A percentile compares a stretch with the other conserved stretches of the same genome.
These are phyloP conservation scores for Cubamyces sp. DNA, from an alignment of 768 basidiomycete genomes.

Conservation along the genomic window DNA sequence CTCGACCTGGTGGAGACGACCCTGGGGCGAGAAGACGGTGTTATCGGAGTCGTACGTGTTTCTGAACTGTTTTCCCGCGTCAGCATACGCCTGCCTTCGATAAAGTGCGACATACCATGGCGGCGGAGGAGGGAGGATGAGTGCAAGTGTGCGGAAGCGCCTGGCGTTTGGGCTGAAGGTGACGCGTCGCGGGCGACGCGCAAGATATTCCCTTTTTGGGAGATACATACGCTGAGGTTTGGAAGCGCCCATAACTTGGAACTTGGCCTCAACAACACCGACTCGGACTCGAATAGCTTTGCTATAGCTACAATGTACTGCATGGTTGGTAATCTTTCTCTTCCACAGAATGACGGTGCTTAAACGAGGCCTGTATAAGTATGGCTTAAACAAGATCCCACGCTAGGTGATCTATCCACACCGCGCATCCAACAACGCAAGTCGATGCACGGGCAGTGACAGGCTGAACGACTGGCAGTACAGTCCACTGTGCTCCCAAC, in stretches of 20 bases:
- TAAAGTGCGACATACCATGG: slow-evolving; percentile 22
- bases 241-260: slow-evolving; percentile 6
- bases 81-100: not conserved
- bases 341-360: too few species aligned
- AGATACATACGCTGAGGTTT: not conserved
- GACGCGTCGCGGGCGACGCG: slow-evolving; percentile 33
- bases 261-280: not conserved
- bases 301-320: too few species aligned
- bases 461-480: too few species aligned
- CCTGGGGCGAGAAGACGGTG: slow-evolving; percentile 96
- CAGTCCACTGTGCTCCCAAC: too few species aligned
- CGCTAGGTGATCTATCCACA: too few species aligned
- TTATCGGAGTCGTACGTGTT: slow-evolving; percentile 99
- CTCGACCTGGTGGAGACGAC: slow-evolving; percentile 95
- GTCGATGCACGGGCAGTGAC: too few species aligned
- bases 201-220: slow-evolving; percentile 24
- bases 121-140: slow-evolving; percentile 5
- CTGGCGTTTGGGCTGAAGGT: slow-evolving; percentile 18
- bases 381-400: too few species aligned
- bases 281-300: not conserved
- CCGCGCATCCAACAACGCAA: too few species aligned
- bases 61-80: slow-evolving; percentile 60
- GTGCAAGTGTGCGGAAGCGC: slow-evolving; percentile 14
- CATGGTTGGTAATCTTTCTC: too few species aligned
- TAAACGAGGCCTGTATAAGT: too few species aligned